phyloP scores from a whole-genome alignment of 2,329 filamentous ascomycete species.

The Paecilomyces formosus region DNA sequence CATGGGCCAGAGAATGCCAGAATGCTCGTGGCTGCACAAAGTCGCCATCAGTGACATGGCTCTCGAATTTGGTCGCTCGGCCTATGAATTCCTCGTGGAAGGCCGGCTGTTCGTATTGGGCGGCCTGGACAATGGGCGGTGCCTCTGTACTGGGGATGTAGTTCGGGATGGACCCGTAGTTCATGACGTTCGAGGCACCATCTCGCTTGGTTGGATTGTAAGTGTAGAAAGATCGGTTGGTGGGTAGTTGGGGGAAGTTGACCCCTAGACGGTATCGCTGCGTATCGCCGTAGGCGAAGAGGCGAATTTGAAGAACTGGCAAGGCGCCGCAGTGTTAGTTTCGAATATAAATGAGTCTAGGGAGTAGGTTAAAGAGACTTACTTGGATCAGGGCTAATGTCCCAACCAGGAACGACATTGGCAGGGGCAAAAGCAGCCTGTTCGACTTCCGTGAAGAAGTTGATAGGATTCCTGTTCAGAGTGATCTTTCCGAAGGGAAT shows the following conservation, averaged over 20 bases:
- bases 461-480: slow-evolving; percentile 62
- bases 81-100: background rate
- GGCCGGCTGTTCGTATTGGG: background rate
- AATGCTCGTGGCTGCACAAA: background rate
- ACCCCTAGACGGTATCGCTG: slow-evolving; percentile 63
- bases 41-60: background rate
- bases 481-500: slow-evolving; percentile 61
- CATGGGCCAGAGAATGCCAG: background rate
- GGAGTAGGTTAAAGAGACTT: background rate
- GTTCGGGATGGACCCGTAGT: slow-evolving; percentile 3
- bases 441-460: slow-evolving; percentile 74
- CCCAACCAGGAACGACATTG: slow-evolving; percentile 59
- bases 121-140: background rate
- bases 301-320: slow-evolving; percentile 63
- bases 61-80: background rate
- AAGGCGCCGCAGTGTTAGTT: slow-evolving; percentile 65
- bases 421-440: slow-evolving; percentile 34
- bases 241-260: slow-evolving; percentile 70
- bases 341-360: slow-evolving; percentile 41
- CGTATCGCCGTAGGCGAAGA: slow-evolving; percentile 70
- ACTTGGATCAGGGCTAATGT: slow-evolving; percentile 5
- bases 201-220: slow-evolving; percentile 3
- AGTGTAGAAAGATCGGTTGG: slow-evolving; percentile 46
- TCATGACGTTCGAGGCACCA: slow-evolving; percentile 1
- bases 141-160: slow-evolving; percentile 1